Base-by-base conservation (phyloP, 108 stramenopile genomes). In the Cyclotella choctawhatcheeana region DNA sequence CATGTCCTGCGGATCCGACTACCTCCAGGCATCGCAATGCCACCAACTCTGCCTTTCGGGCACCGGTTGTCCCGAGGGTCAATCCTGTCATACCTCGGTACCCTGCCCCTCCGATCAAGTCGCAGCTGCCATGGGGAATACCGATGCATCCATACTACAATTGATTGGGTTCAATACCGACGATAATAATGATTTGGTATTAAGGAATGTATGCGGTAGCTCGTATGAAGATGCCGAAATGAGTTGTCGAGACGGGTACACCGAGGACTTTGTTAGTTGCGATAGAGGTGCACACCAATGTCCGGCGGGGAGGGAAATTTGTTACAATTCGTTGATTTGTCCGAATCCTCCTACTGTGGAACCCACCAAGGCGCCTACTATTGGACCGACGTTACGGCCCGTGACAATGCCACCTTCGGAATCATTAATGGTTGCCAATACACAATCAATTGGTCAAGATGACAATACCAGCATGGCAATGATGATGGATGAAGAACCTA, bases 141-240 rank as follows among this genome's bases (percentile, higher is more conserved):
- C 34, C 0, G 59, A 58, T n/a, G 17, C 21, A n/a, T 26, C 14
- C 7, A 58, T 68, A 18, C 32, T 68, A 20, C n/a, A 60, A 13
- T 44, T 31, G 3, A 43, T 47, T 5, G 12, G 12, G 6, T 40
- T 40, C 12, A 12, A 31, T 31, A 30, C 13, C 2, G 40, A 2
- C 30, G 60, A 24, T 29, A 26, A 17, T 8, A 43, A 26, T 2
- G 35, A 31, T 18, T 40, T 26, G 0, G 29, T 18, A 13, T n/a
- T 30, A n/a, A 60, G 25, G 13, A 76, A 68, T 53, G 75, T 76
- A 0, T 76, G 75, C 52, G 75, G 75, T 5, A 4, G 18, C 20
- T 50, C 31, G 34, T 76, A 76, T 30, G 40, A 65, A 21, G 75
- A 76, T 37, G 75, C 75, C 40, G 67, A 76, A 31, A 7, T 10